Percentiles rank a stretch among this genome's conserved stretches.
phyloP scores from a whole-genome alignment of 2,329 filamentous ascomycete genomes.

The Colletotrichum orbiculare region DNA sequence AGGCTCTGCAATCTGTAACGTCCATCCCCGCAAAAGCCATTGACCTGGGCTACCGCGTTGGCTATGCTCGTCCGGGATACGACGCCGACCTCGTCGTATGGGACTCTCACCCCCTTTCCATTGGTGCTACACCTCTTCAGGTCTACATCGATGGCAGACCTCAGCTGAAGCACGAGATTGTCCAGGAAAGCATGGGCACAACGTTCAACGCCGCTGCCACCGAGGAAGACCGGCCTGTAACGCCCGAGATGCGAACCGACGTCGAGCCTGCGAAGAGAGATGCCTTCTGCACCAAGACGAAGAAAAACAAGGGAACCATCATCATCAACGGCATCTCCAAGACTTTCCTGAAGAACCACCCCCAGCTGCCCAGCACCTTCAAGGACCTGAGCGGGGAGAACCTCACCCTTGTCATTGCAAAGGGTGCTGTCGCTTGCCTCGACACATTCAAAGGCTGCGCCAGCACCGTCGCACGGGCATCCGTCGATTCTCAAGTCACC shows the following conservation, averaged over 20 bases:
- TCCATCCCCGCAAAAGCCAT: constrained; percentile 57
- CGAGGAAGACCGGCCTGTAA: not conserved
- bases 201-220: constrained; percentile 27
- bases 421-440: constrained; percentile 55
- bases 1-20: constrained; percentile 56
- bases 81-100: constrained; percentile 63
- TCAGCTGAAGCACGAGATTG: constrained; percentile 47
- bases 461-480: constrained; percentile 40
- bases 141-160: constrained; percentile 59
- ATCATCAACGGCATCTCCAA: constrained; percentile 51
- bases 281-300: constrained; percentile 41
- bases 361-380: constrained; percentile 25
- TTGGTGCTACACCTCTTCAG: constrained; percentile 57
- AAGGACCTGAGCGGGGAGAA: constrained; percentile 36
- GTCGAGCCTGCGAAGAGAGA: constrained; percentile 39
- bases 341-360: constrained; percentile 46
- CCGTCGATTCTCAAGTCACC: constrained; percentile 42
- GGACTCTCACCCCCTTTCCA: constrained; percentile 58
- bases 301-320: constrained; percentile 41
- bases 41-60: constrained; percentile 55
- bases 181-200: constrained; percentile 42
- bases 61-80: constrained; percentile 56
- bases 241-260: constrained; percentile 40
- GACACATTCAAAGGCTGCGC: constrained; percentile 22
- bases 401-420: constrained; percentile 51